Evolutionary conservation across 805 yeast species (phyloP).

Genomic region (Lipomyces kockii): DNA sequence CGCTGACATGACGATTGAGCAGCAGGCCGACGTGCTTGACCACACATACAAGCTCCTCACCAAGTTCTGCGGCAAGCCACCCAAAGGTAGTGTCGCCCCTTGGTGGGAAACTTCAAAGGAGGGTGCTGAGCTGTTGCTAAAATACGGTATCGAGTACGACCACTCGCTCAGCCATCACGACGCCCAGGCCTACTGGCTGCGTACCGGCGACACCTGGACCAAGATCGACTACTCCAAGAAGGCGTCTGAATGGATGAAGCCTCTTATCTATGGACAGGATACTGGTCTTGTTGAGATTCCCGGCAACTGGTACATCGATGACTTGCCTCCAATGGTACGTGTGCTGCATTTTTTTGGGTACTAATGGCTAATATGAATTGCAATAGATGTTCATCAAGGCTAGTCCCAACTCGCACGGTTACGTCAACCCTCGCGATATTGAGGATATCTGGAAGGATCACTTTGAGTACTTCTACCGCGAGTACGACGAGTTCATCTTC

Average conservation of each 20-base stretch:
- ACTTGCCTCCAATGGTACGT: constrained; percentile 48
- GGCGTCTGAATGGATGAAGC: constrained; percentile 50
- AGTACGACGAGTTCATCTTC: constrained; percentile 48
- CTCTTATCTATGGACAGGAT: constrained; percentile 44
- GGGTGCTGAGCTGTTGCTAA: constrained; percentile 45
- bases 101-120: constrained; percentile 50
- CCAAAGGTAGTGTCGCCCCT: constrained; percentile 48
- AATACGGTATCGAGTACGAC: constrained; percentile 49
- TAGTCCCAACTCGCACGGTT: constrained; percentile 45
- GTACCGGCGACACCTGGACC: constrained; percentile 49
- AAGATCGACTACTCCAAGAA: constrained; percentile 47
- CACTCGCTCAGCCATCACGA: constrained; percentile 49
- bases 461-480: constrained; percentile 48
- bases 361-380: background rate
- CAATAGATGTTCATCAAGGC: constrained; percentile 45
- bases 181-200: constrained; percentile 48
- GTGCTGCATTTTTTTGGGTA: background rate
- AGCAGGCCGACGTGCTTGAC: constrained; percentile 47
- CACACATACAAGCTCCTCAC: constrained; percentile 45
- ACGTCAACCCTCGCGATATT: constrained; percentile 47
- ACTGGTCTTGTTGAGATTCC: constrained; percentile 49
- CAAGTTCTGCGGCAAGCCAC: constrained; percentile 48
- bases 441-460: constrained; percentile 51
- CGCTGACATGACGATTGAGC: constrained; percentile 47
- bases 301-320: constrained; percentile 49